Evolutionary conservation across 495 filamentous ascomycete species (phyloP), one percentile per base, ranked within the genome.

Genomic region (Darksidea phi): DNA sequence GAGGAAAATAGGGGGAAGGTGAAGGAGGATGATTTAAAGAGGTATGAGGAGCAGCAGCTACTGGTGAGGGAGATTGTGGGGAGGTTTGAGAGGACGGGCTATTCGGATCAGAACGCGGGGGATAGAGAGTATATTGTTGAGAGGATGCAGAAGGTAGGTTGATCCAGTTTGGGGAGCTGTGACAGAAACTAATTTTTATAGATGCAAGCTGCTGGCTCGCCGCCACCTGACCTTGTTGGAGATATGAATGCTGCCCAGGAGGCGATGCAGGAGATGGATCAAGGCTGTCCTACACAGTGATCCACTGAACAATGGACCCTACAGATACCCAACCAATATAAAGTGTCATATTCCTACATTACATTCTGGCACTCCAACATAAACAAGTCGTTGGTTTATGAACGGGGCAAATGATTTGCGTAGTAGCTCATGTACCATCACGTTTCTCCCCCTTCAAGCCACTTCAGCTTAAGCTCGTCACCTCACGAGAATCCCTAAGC

Each of bases 131-230:
- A 89, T 76, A 91, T 98, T 67, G 90, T 96, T 67, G 91, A 96
- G 68, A 84, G 86, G 70, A 97, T 98, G 94, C 94, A 98, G 70
- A 90, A 92, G 84, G 94, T 96, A 71, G 71, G 82, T 11, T 18
- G 8, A 24, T 34, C 17, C 25, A 12, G 41, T 7, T 46, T 18
- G 23, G n/a, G n/a, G 18, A 24, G 5, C 42, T 54, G 24, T 32
- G 25, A n/a, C 8, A 21, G 20, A 26, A 13, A 63, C n/a, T 61
- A 42, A 55, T 53, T 43, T 37, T 59, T 7, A 36, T n/a, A 77
- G 94, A 97, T 98, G 93, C 94, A 97, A 93, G 85, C 86, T 51
- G 86, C 88, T 18, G 94, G 94, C 4, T 90, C 88, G 41, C 94
- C 93, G 7, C 94, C 94, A 1, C 80, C 86, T 21, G 94, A 97